phyloP scores from a whole-genome alignment of 768 basidiomycete genomes.

The Trametes cingulata region DNA sequence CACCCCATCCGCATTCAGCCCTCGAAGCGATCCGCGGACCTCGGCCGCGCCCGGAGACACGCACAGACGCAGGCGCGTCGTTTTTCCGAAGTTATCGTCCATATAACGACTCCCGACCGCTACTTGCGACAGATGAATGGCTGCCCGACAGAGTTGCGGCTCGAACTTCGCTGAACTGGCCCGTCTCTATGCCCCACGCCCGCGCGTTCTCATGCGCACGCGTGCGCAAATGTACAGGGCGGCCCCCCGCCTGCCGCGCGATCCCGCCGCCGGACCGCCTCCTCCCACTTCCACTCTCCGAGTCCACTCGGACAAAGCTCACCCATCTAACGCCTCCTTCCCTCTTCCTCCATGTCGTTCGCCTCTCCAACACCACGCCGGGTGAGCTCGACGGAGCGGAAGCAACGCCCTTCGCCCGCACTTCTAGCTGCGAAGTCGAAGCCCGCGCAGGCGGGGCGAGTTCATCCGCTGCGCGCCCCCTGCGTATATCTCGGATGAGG shows the following conservation, averaged over 20 bases:
- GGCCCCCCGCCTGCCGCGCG: neutral
- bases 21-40: neutral
- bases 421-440: constrained; percentile 7
- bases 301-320: constrained; percentile 1
- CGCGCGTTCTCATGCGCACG: neutral
- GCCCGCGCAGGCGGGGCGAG: neutral
- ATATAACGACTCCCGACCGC: neutral
- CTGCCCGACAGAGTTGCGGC: neutral
- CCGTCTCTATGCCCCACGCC: neutral
- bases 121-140: neutral
- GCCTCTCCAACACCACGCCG: too few species aligned
- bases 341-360: too few species aligned
- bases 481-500: constrained; percentile 13
- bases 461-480: neutral
- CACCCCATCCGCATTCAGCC: neutral
- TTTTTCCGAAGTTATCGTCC: constrained; percentile 12
- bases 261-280: too few species aligned
- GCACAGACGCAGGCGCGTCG: neutral
- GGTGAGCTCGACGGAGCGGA: neutral
- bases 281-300: neutral
- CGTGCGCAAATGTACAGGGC: neutral
- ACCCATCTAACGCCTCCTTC: neutral
- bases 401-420: neutral
- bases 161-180: neutral
- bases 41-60: neutral